Evolutionary conservation across 108 stramenopile genomes (phyloP), one percentile per base, ranked within the genome.

Genomic region (Pseudonitzschia multiseries): DNA sequence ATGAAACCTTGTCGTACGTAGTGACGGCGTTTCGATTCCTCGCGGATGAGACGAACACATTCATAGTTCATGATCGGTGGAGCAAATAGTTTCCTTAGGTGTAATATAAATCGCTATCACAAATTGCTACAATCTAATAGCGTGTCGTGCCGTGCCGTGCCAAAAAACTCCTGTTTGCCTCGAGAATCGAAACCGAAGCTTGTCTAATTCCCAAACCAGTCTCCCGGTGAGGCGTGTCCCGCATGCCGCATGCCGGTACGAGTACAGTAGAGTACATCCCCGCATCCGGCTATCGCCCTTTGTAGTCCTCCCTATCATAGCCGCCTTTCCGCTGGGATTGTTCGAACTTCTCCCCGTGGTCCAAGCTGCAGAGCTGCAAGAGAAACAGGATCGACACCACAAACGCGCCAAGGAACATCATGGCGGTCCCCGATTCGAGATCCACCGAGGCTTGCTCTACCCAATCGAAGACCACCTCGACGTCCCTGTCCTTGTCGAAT

Each of bases 401-500:
- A 17, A 80, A 73, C 1, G 69, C 63, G 2, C 40, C 70, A 1
- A 84, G 27, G 33, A 84, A 78, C 72, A 84, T 78, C 6, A 77
- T 66, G 0, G 29, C 54, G 4, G 14, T 36, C 24, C 79, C 83
- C 6, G 50, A 51, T 51, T 59, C 29, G 8, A 75, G 57, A 57
- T 77, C 64, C 6, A 77, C 76, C 18, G 60, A 24, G 17, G 40
- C 76, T 69, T 84, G 77, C 64, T 84, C 77, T 21, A 80, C 29
- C 83, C 83, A 84, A 20, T 56, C 44, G 33, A 77, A 82, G 28
- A 74, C 46, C 0, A 82, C 66, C 22, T 53, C 41, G 50, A 82
- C 63, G 17, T 52, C 22, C 15, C 28, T 20, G 26, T 41, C n/a
- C 32, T 28, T 32, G 21, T 56, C 27, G 56, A 50, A 32, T 17